A percentile compares a stretch with the other conserved stretches of the same genome.
phyloP scores from a whole-genome alignment of 116 monocot species.

The Cymodocea nodosa region DNA sequence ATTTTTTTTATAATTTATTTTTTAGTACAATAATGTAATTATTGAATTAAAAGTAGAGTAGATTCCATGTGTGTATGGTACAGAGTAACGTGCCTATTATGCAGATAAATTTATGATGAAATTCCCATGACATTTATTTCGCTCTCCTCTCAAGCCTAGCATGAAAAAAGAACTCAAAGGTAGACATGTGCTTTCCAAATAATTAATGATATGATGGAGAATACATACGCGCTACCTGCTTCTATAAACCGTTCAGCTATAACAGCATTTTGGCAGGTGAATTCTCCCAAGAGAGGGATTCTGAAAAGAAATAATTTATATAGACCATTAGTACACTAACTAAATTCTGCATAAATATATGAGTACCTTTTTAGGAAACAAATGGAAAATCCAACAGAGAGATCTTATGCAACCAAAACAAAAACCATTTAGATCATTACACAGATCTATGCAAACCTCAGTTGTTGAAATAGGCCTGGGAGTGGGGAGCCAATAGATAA shows the following conservation, averaged over 20 bases:
- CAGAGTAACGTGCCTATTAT: not conserved
- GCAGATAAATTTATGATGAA: too few species aligned
- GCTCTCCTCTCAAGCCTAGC: too few species aligned
- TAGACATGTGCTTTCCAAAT: not conserved
- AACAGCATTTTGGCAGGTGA: constrained; percentile 85
- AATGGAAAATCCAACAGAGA: too few species aligned
- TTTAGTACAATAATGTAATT: too few species aligned
- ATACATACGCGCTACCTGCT: constrained; percentile 99
- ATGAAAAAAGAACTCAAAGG: not conserved
- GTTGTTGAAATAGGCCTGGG: constrained; percentile 80
- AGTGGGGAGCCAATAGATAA: constrained; percentile 59
- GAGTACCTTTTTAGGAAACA: not conserved
- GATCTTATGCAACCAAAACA: too few species aligned
- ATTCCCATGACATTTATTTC: too few species aligned
- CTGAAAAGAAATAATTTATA: constrained; percentile 22
- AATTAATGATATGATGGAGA: constrained; percentile 3
- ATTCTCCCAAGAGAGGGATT: constrained; percentile 87
- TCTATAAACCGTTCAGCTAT: constrained; percentile 97
- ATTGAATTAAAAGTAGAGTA: too few species aligned
- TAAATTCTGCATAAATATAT: not conserved
- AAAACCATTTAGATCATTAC: too few species aligned
- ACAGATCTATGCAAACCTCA: constrained; percentile 30
- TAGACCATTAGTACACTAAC: not conserved
- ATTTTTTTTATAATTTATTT: too few species aligned
- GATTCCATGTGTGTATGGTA: too few species aligned